Percentiles rank a stretch among this genome's conserved stretches.
Evolutionary conservation across 306 rosid genomes (phyloP).

Genomic region (Cicer arietinum): DNA sequence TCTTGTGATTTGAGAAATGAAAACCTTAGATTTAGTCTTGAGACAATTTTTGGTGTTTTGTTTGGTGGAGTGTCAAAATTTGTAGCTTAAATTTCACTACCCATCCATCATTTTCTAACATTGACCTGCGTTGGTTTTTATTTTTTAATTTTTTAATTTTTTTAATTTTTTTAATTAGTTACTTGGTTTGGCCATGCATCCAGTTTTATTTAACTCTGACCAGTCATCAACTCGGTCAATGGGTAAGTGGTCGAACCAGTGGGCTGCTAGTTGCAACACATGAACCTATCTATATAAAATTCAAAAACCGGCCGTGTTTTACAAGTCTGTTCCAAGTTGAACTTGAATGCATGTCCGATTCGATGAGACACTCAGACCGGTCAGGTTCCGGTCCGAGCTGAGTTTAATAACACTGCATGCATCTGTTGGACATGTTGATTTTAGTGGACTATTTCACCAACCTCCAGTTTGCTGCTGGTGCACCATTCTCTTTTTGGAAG

Average conservation of each 20-base stretch:
- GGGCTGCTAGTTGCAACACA: too few species aligned
- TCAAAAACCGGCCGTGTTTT: too few species aligned
- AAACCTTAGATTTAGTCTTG: slow-evolving; percentile 24
- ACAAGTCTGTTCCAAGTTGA: too few species aligned
- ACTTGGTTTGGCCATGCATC: background rate
- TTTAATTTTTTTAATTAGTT: too few species aligned
- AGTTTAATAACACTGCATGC: background rate
- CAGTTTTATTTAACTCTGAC: too few species aligned
- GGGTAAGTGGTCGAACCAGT: too few species aligned
- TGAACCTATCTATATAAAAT: too few species aligned
- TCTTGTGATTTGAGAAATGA: slow-evolving; percentile 15
- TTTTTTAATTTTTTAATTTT: too few species aligned
- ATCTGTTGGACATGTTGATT: background rate
- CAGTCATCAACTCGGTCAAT: too few species aligned
- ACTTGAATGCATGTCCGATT: too few species aligned
- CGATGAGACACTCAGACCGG: too few species aligned
- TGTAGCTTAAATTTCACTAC: slow-evolving; percentile 15
- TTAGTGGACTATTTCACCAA: background rate
- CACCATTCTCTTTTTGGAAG: background rate
- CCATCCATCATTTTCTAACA: background rate
- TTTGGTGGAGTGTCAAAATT: background rate
- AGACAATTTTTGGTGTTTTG: background rate
- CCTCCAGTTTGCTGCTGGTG: background rate
- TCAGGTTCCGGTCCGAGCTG: too few species aligned
- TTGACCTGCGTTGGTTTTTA: background rate